A percentile compares a stretch with the other conserved stretches of the same genome.
Conservation (phyloP, 176 grass and related monocot species). For the Oryza longistaminata region DNA sequence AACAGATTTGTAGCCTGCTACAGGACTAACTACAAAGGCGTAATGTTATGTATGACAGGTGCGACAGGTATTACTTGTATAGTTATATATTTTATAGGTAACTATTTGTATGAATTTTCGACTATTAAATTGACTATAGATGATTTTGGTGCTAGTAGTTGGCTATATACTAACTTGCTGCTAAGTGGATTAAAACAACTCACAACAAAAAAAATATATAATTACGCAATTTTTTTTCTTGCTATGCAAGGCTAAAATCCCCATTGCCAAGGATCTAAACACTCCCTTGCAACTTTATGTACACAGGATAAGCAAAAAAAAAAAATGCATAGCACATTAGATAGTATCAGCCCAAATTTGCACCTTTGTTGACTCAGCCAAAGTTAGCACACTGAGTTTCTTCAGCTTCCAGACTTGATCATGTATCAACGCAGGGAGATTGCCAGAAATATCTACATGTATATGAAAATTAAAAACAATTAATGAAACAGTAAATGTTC, state of each 20-base stretch:
- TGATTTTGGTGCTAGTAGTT: too few relatives aligned
- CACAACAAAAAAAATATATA: too few relatives aligned
- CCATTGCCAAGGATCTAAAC: not conserved
- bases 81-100: too few relatives aligned
- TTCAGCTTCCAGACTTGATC: slow-evolving; percentile 93
- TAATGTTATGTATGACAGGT: too few relatives aligned
- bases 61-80: too few relatives aligned
- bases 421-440: slow-evolving; percentile 69
- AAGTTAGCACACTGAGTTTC: slow-evolving; percentile 88
- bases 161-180: too few relatives aligned
- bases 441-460: slow-evolving; percentile 69
- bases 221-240: too few relatives aligned
- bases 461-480: slow-evolving; percentile 2
- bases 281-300: not conserved
- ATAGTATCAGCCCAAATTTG: not conserved
- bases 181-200: too few relatives aligned
- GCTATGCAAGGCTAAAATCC: not conserved
- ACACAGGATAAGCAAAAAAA: not conserved
- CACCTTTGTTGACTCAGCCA: slow-evolving; percentile 95
- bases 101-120: too few relatives aligned
- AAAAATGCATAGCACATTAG: not conserved
- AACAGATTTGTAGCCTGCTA: too few relatives aligned
- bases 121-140: too few relatives aligned
- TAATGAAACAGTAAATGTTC: not conserved
- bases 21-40: too few relatives aligned